A percentile compares a stretch with the other conserved stretches of the same genome.
Conservation (phyloP, 768 basidiomycete genomes). For the Coprinopsis strossmayeri region DNA sequence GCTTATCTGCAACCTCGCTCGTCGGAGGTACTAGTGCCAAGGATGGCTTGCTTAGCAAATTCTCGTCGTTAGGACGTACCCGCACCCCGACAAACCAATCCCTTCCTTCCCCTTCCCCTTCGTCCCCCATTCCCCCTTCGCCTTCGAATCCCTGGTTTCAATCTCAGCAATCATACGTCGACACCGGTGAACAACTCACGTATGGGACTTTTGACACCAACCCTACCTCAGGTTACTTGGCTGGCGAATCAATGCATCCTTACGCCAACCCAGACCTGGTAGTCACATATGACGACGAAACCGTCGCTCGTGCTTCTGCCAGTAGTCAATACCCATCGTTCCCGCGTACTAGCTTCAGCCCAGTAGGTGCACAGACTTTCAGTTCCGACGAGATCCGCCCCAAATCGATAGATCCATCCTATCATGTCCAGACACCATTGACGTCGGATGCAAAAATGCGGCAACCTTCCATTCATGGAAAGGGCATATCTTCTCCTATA, state of each 20-base stretch:
- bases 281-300: conserved; percentile 28
- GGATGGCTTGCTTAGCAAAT: conserved; percentile 34
- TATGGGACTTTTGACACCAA: conserved; percentile 7
- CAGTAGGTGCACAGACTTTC: conserved; percentile 43
- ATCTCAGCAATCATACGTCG: no score
- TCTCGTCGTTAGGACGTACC: conserved; percentile 32
- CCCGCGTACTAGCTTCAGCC: conserved; percentile 42
- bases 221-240: conserved; percentile 17
- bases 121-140: conserved; percentile 22
- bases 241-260: conserved; percentile 50
- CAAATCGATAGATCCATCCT: conserved; percentile 28
- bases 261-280: conserved; percentile 77
- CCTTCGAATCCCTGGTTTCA: no score
- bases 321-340: conserved; percentile 21
- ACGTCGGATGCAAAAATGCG: conserved; percentile 18
- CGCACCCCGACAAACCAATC: conserved; percentile 25
- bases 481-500: conserved; percentile 53
- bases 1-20: conserved; percentile 50
- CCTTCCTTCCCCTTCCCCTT: conserved; percentile 22
- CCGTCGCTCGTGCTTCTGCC: conserved; percentile 18
- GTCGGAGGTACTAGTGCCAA: conserved; percentile 25
- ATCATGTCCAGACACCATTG: background rate
- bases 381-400: conserved; percentile 25
- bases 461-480: conserved; percentile 34
- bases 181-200: conserved; percentile 13